Evolutionary conservation across 805 yeast species (phyloP), one percentile per base, ranked within the genome.

Genomic region (Blastobotrys robertii): DNA sequence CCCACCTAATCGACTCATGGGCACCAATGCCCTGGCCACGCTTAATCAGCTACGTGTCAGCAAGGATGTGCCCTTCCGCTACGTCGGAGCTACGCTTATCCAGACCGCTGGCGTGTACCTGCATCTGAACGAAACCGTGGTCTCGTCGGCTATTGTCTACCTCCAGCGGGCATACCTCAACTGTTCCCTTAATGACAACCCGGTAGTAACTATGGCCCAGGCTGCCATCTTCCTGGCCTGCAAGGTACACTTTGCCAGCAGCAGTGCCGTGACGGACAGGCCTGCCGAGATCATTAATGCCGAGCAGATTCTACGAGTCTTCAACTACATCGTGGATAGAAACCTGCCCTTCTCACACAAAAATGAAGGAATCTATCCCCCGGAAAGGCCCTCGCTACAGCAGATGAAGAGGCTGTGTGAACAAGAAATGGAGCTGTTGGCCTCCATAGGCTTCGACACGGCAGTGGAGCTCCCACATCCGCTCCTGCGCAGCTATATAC

Each of bases 401-500:
- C 38, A 19, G 9, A 32, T 34, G 32, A 14, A 8, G 30, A 13
- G 4, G 11, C 14, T 16, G 16, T 13, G 30, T 14, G 25, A 42
- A 34, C 30, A 37, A 12, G 50, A 44, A 33, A 37, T 34, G 11
- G 46, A 45, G 22, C 33, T 49, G 8, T 37, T 50, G 36, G 45
- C 43, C 10, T 44, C 36, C 7, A 13, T 47, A 9, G 45, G 44
- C 9, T 51, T 50, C 30, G 44, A 48, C 28, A 39, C 46, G 5
- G 28, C 30, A 8, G 43, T 45, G 12, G 39, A 34, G 8, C 22
- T 43, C 11, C 52, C 52, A 11, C 39, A 51, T 34, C 14, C 34
- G 16, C 39, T 51, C 30, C 39, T 42, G 8, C 37, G 49, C 34
- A 35, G 45, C 5, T 51, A 51, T 36, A 30, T 48, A 10, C 49